These are phyloP conservation scores for Trametes hirsuta DNA, from an alignment of 1,284 basidiomycete species.

Conservation along the genomic window DNA sequence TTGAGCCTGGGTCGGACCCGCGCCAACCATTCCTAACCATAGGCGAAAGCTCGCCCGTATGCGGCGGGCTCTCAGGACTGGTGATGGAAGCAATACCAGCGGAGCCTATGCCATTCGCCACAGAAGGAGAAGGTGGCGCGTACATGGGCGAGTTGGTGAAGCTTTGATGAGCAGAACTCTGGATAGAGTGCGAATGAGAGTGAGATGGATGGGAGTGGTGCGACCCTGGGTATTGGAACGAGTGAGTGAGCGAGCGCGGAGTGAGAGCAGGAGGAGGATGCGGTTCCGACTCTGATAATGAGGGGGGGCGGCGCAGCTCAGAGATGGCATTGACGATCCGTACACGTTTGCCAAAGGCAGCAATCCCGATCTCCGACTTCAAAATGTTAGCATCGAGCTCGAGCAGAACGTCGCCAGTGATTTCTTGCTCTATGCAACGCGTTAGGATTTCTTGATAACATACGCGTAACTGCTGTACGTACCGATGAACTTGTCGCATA, in stretches of 20 bases:
- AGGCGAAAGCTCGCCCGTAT: constrained; percentile 36
- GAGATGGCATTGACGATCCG: constrained; percentile 94
- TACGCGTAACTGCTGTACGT: constrained; percentile 30
- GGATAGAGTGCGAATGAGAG: constrained; percentile 46
- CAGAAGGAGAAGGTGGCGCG: constrained; percentile 21
- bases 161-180: constrained; percentile 43
- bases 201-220: constrained; percentile 41
- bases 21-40: constrained; percentile 30
- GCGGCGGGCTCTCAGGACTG: constrained; percentile 46
- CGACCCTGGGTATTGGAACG: constrained; percentile 29
- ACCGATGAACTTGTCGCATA: constrained; percentile 88
- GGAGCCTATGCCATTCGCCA: constrained; percentile 26
- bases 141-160: constrained; percentile 38
- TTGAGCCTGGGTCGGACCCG: constrained; percentile 36
- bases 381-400: constrained; percentile 92
- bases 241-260: constrained; percentile 45
- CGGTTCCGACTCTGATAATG: constrained; percentile 39
- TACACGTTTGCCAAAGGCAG: constrained; percentile 93
- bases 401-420: constrained; percentile 94
- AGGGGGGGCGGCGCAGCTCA: constrained; percentile 79
- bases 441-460: not conserved
- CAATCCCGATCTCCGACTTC: constrained; percentile 94
- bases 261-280: constrained; percentile 24
- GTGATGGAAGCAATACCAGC: constrained; percentile 29
- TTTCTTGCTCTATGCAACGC: constrained; percentile 85